phyloP scores from a whole-genome alignment of 805 yeast species.

The Metschnikowia picachoensis region DNA sequence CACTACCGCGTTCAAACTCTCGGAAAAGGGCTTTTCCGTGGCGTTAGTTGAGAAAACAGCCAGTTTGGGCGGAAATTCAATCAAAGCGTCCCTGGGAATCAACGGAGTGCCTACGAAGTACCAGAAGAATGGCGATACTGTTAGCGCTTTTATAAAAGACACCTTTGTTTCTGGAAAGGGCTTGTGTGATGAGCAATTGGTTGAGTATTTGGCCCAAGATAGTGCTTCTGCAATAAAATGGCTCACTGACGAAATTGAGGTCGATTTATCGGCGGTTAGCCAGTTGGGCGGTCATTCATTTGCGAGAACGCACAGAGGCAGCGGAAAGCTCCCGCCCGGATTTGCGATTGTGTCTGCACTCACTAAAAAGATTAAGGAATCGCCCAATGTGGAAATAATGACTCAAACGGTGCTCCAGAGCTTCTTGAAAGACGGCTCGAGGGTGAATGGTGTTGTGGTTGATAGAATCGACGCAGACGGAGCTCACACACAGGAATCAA shows the following conservation, averaged over 20 bases:
- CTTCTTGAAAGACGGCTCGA: conserved; percentile 23
- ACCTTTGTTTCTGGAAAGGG: conserved; percentile 34
- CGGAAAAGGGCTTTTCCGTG: conserved; percentile 38
- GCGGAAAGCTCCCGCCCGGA: conserved; percentile 53
- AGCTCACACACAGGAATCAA: background rate
- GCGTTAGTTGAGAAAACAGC: conserved; percentile 46
- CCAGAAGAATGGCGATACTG: conserved; percentile 27
- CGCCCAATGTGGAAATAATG: conserved; percentile 21
- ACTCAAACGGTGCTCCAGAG: conserved; percentile 18
- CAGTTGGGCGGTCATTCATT: conserved; percentile 40
- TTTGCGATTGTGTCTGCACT: conserved; percentile 51
- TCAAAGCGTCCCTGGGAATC: conserved; percentile 60
- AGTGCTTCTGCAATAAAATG: conserved; percentile 33
- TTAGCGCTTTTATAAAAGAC: conserved; percentile 26
- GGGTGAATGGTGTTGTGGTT: conserved; percentile 40
- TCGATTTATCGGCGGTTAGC: conserved; percentile 31
- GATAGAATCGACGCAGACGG: conserved; percentile 19
- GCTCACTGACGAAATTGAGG: conserved; percentile 23
- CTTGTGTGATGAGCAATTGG: conserved; percentile 23
- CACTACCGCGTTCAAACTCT: conserved; percentile 39
- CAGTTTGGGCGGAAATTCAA: conserved; percentile 55
- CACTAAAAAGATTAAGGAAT: conserved; percentile 32
- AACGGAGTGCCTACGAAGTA: conserved; percentile 39
- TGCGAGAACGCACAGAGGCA: conserved; percentile 39
- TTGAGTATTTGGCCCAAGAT: conserved; percentile 21